A percentile compares a stretch with the other conserved stretches of the same genome.
phyloP scores from a whole-genome alignment of 2,329 filamentous ascomycete species.

The Dothistroma pini region DNA sequence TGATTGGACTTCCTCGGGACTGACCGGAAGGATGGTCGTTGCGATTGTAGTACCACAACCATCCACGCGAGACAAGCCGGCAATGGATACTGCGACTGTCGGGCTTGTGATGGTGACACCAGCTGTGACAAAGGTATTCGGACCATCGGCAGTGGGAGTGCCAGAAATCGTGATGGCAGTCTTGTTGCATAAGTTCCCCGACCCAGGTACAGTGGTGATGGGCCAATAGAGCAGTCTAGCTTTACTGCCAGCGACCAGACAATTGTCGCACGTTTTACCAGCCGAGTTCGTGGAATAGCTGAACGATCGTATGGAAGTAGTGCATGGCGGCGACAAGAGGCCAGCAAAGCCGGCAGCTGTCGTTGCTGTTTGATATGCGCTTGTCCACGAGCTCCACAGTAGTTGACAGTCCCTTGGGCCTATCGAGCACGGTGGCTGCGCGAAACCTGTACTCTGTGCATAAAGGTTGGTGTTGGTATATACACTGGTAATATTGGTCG shows the following conservation, averaged over 20 bases:
- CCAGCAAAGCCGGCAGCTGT: conserved; percentile 1
- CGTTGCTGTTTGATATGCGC: background rate
- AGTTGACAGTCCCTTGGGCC: conserved; percentile 11
- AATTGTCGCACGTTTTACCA: background rate
- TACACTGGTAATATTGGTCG: background rate
- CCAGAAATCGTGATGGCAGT: conserved; percentile 14
- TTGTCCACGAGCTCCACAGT: conserved; percentile 10
- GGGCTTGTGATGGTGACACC: conserved; percentile 27
- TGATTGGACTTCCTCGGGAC: conserved; percentile 20
- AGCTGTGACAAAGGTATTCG: conserved; percentile 25
- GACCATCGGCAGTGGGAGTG: conserved; percentile 16
- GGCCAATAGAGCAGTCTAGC: conserved; percentile 26
- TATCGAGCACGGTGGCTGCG: conserved; percentile 17
- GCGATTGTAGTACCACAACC: conserved; percentile 24
- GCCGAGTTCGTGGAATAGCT: background rate
- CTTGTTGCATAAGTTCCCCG: background rate
- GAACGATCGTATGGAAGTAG: background rate
- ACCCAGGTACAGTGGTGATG: conserved; percentile 16
- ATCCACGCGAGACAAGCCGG: conserved; percentile 16
- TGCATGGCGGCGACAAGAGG: background rate
- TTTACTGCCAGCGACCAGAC: conserved; percentile 9
- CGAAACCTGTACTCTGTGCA: no score
- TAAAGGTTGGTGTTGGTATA: background rate
- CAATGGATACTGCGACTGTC: conserved; percentile 20
- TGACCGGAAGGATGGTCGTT: conserved; percentile 21